Percentiles rank a stretch among this genome's conserved stretches.
These are phyloP conservation scores for Claviceps sp. DNA, from an alignment of 2,329 filamentous ascomycete genomes.

Conservation along the genomic window DNA sequence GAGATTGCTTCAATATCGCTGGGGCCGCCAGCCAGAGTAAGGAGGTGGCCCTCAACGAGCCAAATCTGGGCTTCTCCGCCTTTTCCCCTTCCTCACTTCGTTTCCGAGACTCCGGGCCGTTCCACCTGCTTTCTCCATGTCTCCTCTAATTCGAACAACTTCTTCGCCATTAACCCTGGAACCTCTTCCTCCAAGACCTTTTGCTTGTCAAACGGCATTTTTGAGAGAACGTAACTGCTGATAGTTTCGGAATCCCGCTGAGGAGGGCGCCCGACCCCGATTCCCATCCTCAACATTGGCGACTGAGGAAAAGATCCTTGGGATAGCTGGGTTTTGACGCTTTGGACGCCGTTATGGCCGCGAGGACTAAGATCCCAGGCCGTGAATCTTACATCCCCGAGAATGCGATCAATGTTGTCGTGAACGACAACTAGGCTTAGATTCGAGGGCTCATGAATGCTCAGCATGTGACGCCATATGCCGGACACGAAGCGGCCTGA, in stretches of 20 bases:
- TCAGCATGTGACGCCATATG: constrained; percentile 48
- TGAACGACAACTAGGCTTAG: constrained; percentile 63
- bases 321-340: constrained; percentile 39
- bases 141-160: constrained; percentile 24
- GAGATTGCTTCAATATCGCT: neutral
- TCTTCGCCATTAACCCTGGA: constrained; percentile 36
- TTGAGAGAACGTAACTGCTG: constrained; percentile 61
- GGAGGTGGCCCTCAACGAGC: neutral
- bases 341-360: constrained; percentile 66
- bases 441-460: constrained; percentile 17
- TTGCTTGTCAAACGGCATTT: constrained; percentile 43
- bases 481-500: constrained; percentile 57
- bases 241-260: constrained; percentile 56
- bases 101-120: constrained; percentile 19
- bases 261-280: constrained; percentile 78
- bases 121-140: too few relatives aligned
- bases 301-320: constrained; percentile 26
- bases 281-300: constrained; percentile 48
- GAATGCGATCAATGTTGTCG: constrained; percentile 67
- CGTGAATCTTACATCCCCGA: constrained; percentile 54
- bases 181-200: constrained; percentile 36
- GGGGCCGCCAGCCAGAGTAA: neutral
- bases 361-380: constrained; percentile 49
- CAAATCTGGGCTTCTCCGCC: neutral
- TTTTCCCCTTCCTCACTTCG: constrained; percentile 20